These are phyloP conservation scores for Fusarium secorum DNA, from an alignment of 2,329 filamentous ascomycete species.

Conservation along the genomic window DNA sequence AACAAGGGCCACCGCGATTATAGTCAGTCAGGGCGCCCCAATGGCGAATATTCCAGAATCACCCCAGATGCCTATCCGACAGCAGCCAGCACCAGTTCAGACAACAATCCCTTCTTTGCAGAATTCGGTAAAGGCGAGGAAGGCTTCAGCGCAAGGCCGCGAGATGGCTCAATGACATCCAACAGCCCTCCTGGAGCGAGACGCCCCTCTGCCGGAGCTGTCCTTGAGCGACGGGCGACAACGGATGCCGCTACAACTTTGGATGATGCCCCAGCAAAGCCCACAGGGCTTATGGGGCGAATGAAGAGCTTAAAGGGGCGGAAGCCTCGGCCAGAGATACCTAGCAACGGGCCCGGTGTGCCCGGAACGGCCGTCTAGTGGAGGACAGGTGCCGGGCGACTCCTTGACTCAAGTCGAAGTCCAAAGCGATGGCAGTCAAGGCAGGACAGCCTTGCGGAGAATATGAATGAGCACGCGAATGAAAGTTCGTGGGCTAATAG, in stretches of 20 bases:
- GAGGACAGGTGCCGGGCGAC: constrained; percentile 36
- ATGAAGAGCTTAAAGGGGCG: constrained; percentile 85
- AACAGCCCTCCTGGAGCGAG: constrained; percentile 63
- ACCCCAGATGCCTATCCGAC: constrained; percentile 51
- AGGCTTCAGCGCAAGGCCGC: constrained; percentile 55
- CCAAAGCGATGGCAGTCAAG: constrained; percentile 25
- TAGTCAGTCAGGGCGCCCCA: constrained; percentile 64
- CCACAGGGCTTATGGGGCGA: constrained; percentile 74
- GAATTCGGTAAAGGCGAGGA: constrained; percentile 73
- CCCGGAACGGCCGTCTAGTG: constrained; percentile 54
- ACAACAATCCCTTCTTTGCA: constrained; percentile 80
- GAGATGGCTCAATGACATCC: constrained; percentile 53
- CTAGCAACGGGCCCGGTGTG: constrained; percentile 48
- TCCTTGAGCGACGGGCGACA: constrained; percentile 71
- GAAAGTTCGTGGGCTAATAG: constrained; percentile 4
- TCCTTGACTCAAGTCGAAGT: constrained; percentile 27
- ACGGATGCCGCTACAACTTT: constrained; percentile 58
- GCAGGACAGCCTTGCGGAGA: constrained; percentile 6
- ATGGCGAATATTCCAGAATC: constrained; percentile 53
- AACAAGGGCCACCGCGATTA: constrained; percentile 72
- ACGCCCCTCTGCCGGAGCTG: constrained; percentile 48
- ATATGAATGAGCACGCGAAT: constrained; percentile 4
- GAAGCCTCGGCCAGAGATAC: constrained; percentile 48
- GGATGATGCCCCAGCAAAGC: constrained; percentile 54
- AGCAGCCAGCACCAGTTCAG: constrained; percentile 45